Evolutionary conservation across 768 basidiomycete genomes (phyloP), one percentile per base, ranked within the genome.

Genomic region (Termitomyces eurrhizus): DNA sequence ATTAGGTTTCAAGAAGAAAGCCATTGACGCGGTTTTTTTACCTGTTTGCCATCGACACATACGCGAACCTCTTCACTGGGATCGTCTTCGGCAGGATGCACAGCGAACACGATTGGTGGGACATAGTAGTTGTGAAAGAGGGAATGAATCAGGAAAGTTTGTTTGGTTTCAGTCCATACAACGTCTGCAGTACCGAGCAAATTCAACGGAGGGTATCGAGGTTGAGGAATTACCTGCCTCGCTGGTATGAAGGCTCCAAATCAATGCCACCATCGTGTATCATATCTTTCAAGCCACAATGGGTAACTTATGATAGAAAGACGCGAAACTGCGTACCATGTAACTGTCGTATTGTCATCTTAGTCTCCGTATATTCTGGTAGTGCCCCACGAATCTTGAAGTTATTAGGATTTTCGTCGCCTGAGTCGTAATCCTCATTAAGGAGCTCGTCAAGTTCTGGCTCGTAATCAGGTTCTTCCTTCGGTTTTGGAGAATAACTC

Each of bases 11-110:
- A 16, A 36, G 4, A 33, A 14, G 29, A 4, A 29, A 37, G 32
- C 46, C 73, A 76, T 63, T 74, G 55, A 80, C 78, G 0, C 77
- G 48, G 3, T 44, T 76, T 0, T 78, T 74, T 73, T 78, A 75
- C 90, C 82, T 93, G 92, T 66, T 93, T 93, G 6, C 92, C 92
- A 65, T 93, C 92, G 3, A 92, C 89, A 59, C 90, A 92, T 6
- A 85, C 75, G 58, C 86, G 78, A 4, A 76, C 72, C 64, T 84
- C 82, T 3, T 78, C 75, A 2, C 82, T 86, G 32, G 89, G 85
- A 1, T 83, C 79, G 52, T 80, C 75, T 39, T 73, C 64, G 37
- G 32, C 56, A 29, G 42, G 74, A 45, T 75, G 69, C 18, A 85
- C 76, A 51, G 88, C 88, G 62, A 93, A 92, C 11, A 93, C 87